Evolutionary conservation across 768 basidiomycete species (phyloP), one percentile per base, ranked within the genome.

Genomic region (Tulasnella sp.): DNA sequence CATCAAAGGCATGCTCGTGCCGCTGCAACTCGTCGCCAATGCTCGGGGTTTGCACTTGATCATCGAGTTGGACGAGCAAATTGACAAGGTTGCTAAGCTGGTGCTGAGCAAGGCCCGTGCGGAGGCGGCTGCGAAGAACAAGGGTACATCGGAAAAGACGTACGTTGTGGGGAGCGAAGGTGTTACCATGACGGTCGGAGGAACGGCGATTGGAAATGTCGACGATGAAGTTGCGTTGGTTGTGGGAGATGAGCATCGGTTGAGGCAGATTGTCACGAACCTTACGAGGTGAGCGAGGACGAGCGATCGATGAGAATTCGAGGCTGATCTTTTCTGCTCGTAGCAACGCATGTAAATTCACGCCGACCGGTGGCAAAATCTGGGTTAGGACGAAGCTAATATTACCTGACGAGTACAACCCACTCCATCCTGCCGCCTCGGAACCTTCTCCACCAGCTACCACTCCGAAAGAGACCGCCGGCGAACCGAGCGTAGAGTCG

Each of bases 1-100:
- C 32, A 85, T 86, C 76, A 83, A 85, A 23, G 82, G 85, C 16
- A 85, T 86, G 73, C 83, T 86, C 29, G 82, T 85, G 11, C 84
- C 85, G 1, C 84, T 84, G 10, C 79, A 81, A 42, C 78, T 83
- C 67, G 82, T 81, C 37, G 80, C 82, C 4, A 79, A 82, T 11
- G 81, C 83, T 0, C 78, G 82, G 6, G 80, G 81, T 7, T 81
- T 84, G 32, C 46, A 80, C 10, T 81, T 84, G 70, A 77, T 81
- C 15, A 82, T 82, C 29, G 73, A 79, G 15, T 79, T 84, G n/a
- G 84, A 84, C 74, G 70, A 69, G 15, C 70, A 80, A 16, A 81
- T 84, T 72, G 84, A 84, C 79, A 61, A 80, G 35, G 78, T 84
- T n/a, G 79, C 79, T 13, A 40, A 72, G 26, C 40, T 18, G 11